phyloP scores from a whole-genome alignment of 2,329 filamentous ascomycete species.

The Penicillium paneum region DNA sequence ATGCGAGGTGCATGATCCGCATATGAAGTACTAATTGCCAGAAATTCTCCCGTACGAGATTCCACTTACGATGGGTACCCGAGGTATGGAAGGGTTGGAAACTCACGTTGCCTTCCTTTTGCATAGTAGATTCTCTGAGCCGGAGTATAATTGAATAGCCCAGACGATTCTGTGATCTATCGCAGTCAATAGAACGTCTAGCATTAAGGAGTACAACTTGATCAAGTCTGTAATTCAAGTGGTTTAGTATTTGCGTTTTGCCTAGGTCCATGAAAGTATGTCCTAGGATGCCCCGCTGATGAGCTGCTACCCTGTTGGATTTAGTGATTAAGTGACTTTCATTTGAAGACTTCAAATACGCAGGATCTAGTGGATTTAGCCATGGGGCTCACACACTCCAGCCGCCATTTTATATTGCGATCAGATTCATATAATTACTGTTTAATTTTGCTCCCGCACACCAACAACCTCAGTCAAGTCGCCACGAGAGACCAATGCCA shows the following conservation, averaged over 20 bases:
- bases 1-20: neutral
- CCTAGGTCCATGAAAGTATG: too few species aligned
- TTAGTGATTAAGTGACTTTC: too few species aligned
- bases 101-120: neutral
- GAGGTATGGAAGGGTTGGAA: too few species aligned
- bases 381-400: too few species aligned
- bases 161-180: neutral
- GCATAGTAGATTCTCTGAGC: neutral
- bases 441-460: conserved; percentile 11
- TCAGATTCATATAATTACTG: conserved; percentile 6
- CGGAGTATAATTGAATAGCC: neutral
- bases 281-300: too few species aligned
- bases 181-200: neutral
- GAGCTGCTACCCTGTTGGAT: too few species aligned
- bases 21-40: neutral
- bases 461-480: conserved; percentile 25
- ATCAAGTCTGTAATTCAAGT: too few species aligned
- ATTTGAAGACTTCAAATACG: too few species aligned
- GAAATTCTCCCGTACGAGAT: neutral
- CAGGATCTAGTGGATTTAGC: too few species aligned
- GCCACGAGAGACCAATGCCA: conserved; percentile 29
- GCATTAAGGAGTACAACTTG: neutral
- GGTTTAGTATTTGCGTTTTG: too few species aligned
- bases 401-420: too few species aligned
- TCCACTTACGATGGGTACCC: neutral